Base-by-base conservation (phyloP, 768 basidiomycete species). In the Calocybe indica region DNA sequence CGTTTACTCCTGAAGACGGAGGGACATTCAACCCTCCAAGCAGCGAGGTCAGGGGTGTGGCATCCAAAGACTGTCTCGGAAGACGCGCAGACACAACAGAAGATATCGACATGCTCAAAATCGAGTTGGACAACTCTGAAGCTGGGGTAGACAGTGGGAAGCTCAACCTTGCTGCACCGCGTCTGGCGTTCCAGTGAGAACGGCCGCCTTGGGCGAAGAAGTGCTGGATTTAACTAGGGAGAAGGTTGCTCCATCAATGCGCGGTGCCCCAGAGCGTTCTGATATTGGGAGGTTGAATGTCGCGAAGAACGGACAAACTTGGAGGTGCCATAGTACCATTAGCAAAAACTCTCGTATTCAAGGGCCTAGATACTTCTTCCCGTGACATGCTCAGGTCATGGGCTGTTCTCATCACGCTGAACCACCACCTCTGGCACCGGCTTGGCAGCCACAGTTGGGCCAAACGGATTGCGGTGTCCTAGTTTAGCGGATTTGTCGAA, bases 301-400 rank as follows among this genome's bases (percentile, higher is more conserved):
- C 22, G 2, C 22, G 22, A 22, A 22, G 50, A 37, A 62, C 55
- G 11, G 60, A 57, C 7, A 4, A 22, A 22, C 22, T 22, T 22
- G 22, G 22, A 22, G 22, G 49, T 45, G 57, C 48, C 5, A 52
- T 46, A 31, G 38, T 46, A 37, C 50, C 47, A 7, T 46, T 52
- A 31, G 55, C 46, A 31, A 22, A 22, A 22, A 61, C 59, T 6
- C 47, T 44, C 35, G 47, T 48, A 41, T 45, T 33, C 7, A 47
- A 43, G 30, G 49, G 52, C 36, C 52, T 56, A 6, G 51, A 68
- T 30, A 80, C 58, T 34, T 82, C 75, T 59, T 88, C 83, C 86
- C 85, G 22, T 28, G 74, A 76, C 54, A 80, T 52, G 15, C 58
- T 60, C 0, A 58, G 40, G 40, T 70, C 65, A 22, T 22, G 22